Conservation (phyloP, 2,329 filamentous ascomycete species). For the Exophiala aquamarina region DNA sequence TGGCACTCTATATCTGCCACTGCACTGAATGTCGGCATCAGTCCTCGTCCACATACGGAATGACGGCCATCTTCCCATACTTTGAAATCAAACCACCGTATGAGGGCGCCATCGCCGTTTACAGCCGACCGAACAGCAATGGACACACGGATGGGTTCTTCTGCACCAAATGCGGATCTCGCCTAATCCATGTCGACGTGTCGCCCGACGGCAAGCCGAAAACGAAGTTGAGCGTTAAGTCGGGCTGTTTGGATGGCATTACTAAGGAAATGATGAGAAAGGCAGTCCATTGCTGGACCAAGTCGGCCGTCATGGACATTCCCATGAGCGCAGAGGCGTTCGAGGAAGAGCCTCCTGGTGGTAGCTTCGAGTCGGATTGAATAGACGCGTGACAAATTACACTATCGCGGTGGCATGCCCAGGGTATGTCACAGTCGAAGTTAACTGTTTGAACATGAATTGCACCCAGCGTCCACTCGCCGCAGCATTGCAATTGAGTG, state of each 20-base stretch:
- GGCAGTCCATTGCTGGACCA: slow-evolving; percentile 68
- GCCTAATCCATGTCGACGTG: slow-evolving; percentile 54
- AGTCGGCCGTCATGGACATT: slow-evolving; percentile 68
- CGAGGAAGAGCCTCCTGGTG: slow-evolving; percentile 46
- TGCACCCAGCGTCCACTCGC: too few relatives aligned
- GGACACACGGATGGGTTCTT: slow-evolving; percentile 63
- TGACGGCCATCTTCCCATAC: slow-evolving; percentile 67
- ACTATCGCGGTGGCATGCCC: neutral
- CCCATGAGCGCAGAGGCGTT: slow-evolving; percentile 62
- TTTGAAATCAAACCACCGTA: slow-evolving; percentile 10
- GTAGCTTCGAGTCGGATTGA: slow-evolving; percentile 2
- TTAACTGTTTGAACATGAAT: too few relatives aligned
- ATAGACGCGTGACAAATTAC: slow-evolving; percentile 8
- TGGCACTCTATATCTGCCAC: slow-evolving; percentile 71
- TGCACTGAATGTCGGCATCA: slow-evolving; percentile 59
- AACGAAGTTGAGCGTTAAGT: slow-evolving; percentile 62
- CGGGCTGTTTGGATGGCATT: slow-evolving; percentile 64
- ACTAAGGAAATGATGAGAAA: slow-evolving; percentile 59
- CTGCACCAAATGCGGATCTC: slow-evolving; percentile 65
- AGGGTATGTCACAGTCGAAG: neutral
- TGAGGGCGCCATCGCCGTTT: slow-evolving; percentile 11
- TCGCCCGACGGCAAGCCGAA: slow-evolving; percentile 50
- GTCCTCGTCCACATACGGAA: slow-evolving; percentile 61
- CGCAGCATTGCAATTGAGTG: too few relatives aligned
- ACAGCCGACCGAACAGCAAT: slow-evolving; percentile 23